phyloP scores from a whole-genome alignment of 1,284 basidiomycete species.

The Microbotryomycetes sp. region DNA sequence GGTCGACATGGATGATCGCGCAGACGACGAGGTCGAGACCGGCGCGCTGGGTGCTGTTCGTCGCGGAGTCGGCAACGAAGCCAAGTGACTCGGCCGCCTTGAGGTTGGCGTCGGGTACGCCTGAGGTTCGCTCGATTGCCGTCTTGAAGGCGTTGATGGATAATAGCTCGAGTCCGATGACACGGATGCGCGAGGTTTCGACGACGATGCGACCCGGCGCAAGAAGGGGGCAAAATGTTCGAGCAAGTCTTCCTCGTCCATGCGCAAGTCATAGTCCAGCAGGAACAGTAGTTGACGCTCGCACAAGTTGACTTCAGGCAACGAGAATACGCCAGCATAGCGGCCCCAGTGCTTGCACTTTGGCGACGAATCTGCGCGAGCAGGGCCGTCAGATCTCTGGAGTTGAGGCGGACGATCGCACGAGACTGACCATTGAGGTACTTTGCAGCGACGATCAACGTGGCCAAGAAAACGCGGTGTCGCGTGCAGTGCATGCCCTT shows the following conservation, averaged over 20 bases:
- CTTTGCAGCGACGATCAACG: slow-evolving; percentile 91
- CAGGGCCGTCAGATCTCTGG: not conserved
- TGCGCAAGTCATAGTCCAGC: slow-evolving; percentile 79
- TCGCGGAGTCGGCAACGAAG: not conserved
- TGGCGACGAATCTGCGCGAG: slow-evolving; percentile 37
- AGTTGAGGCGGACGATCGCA: slow-evolving; percentile 42
- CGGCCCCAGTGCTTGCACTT: slow-evolving; percentile 91
- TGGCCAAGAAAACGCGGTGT: slow-evolving; percentile 90
- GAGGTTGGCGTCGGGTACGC: not conserved
- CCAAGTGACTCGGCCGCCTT: not conserved
- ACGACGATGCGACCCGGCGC: not conserved
- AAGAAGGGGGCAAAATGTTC: slow-evolving; percentile 30
- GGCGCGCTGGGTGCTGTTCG: slow-evolving; percentile 1
- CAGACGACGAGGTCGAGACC: not conserved
- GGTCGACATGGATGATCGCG: not conserved
- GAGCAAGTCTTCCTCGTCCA: slow-evolving; percentile 68
- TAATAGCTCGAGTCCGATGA: not conserved
- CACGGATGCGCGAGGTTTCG: not conserved
- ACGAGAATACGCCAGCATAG: slow-evolving; percentile 62
- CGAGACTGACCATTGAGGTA: slow-evolving; percentile 81
- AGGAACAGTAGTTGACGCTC: slow-evolving; percentile 85
- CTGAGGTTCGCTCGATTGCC: not conserved
- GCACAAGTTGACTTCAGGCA: slow-evolving; percentile 77
- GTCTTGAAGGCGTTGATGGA: not conserved
- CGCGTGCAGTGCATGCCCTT: slow-evolving; percentile 92